Base-by-base conservation (phyloP, 2,329 filamentous ascomycete species). In the Lizonia empirigonia region DNA sequence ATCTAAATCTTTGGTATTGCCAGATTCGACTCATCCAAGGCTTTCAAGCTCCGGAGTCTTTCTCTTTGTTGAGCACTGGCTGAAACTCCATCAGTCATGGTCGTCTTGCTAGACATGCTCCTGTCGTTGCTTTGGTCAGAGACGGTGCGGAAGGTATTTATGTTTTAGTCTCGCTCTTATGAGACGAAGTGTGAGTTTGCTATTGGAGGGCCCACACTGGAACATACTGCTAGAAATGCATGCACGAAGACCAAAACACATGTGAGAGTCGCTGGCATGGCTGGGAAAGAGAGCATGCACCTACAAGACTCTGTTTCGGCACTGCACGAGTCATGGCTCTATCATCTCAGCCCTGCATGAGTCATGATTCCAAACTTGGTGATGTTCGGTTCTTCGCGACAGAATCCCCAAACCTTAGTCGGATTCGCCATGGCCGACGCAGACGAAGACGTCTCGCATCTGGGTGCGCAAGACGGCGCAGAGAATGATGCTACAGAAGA, bases 401-500 rank as follows among this genome's bases (percentile, higher is more conserved):
- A 19, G 6, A 32, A 23, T 35, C 22, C 34, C 23, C 34, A 38
- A 19, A 19, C 16, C 23, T 24, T 16, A 18, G n/a, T 36, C 23
- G 39, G 22, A 42, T 5, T 34, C 19, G 53, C 27, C 44, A 72
- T 73, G 70, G 68, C 65, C 16, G 70, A 73, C 58, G 65, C 68
- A 56, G 70, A 73, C 45, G 71, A 73, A 45, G 70, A 73, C 19
- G 41, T 63, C 5, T 59, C 68, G 35, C 61, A 66, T 24, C 47
- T 70, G 38, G 58, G 56, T 32, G 63, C 44, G 19, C 57, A 59
- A 4, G 60, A 64, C 6, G 49, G 58, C 12, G 65, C 40, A 9
- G 70, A 71, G 7, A 53, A 65, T 79, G 67, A 87, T 70, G 80
- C 86, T 44, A 87, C 87, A 32, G 92, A 96, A 63, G 89, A 92